phyloP scores from a whole-genome alignment of 305 asterid species.

The Coffea humblotiana region DNA sequence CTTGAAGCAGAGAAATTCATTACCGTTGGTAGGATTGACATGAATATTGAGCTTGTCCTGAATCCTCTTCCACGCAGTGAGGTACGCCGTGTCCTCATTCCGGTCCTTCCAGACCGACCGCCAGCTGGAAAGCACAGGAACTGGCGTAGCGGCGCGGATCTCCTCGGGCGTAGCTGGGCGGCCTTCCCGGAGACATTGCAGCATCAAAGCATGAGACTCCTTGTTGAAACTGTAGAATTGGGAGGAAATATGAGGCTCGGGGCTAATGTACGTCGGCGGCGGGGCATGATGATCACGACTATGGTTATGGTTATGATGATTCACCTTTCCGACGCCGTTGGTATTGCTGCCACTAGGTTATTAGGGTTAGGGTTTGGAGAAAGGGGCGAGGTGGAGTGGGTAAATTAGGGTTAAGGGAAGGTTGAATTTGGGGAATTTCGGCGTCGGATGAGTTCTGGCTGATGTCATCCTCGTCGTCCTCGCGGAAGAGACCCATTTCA shows the following conservation, averaged over 20 bases:
- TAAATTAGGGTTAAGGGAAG: constrained; percentile 5
- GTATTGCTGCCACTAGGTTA: constrained; percentile 19
- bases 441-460: constrained; percentile 74
- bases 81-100: constrained; percentile 85
- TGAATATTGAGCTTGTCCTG: constrained; percentile 85
- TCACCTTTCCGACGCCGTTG: constrained; percentile 12
- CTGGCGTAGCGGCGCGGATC: constrained; percentile 74
- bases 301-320: neutral
- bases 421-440: constrained; percentile 41
- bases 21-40: constrained; percentile 38
- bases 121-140: constrained; percentile 85
- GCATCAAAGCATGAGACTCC: constrained; percentile 80
- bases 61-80: constrained; percentile 95
- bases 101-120: constrained; percentile 97
- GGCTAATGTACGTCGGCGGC: constrained; percentile 41
- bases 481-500: constrained; percentile 73
- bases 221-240: constrained; percentile 89
- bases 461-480: constrained; percentile 74
- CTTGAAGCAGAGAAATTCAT: constrained; percentile 79
- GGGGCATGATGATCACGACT: constrained; percentile 3
- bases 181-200: constrained; percentile 59
- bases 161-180: constrained; percentile 83
- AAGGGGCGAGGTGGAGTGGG: constrained; percentile 18
- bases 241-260: constrained; percentile 78
- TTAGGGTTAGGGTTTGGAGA: constrained; percentile 41